Evolutionary conservation across 148 eudicot species (phyloP), one percentile per base, ranked within the genome.

Genomic region (Fagopyrum homotropicum): DNA sequence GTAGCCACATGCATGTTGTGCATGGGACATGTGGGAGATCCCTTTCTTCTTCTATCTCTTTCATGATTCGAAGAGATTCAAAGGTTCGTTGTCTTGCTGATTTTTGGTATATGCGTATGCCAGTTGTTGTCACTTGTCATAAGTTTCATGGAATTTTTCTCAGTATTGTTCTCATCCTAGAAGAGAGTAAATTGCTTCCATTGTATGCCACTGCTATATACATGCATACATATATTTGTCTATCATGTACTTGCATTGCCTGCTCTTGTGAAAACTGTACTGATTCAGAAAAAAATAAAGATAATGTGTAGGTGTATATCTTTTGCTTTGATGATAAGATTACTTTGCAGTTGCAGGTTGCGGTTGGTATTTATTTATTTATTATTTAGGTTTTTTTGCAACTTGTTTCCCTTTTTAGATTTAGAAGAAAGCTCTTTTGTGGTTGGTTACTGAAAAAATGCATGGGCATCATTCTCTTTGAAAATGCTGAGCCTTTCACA

Each of bases 401-500:
- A 49, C 52, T 49, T 49, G 52, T 49, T 49, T 49, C 9, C 52
- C 12, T 10, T 49, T 49, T 12, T 49, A 49, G 52, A 8, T 49
- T 49, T 9, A 7, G 52, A 49, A 49, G 52, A 49, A 49, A 49
- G 52, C 52, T 49, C 12, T 12, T 8, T 49, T 49, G 12, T 49
- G 52, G 52, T 8, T 49, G 52, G 12, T 35, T 35, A 35, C 40
- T 22, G 40, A 35, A 35, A 35, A 35, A 35, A 35, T 35, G 40
- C 40, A 35, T 57, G 12, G 63, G 66, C 66, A 8, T 26, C 66
- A 60, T 22, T 60, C 40, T 8, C 7, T 72, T 47, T 50, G 14
- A 59, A 64, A 14, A 48, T 59, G 68, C 22, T 47, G 72, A 73
- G 35, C 73, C 26, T 75, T 63, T 73, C 82, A 66, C 43, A 75